Evolutionary conservation across 1,284 basidiomycete species (phyloP), one percentile per base, ranked within the genome.

Genomic region (Baeospora myosura): DNA sequence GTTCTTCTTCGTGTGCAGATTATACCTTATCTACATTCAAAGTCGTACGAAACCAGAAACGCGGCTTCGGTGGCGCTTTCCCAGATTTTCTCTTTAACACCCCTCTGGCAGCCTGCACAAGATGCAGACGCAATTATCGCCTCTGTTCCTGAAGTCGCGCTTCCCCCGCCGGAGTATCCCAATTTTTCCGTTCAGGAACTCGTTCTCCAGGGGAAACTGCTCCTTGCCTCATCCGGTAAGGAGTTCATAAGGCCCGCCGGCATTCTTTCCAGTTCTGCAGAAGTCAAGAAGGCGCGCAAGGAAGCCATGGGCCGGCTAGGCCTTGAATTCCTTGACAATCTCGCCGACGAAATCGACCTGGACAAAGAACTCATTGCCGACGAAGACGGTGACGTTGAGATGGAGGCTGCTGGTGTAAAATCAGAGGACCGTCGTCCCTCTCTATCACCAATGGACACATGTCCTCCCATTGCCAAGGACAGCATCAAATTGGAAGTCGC

Each of bases 141-240:
- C 45, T 38, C 57, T 10, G 62, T 65, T 40, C 10, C 35, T 37
- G 57, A 63, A 11, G 41, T 50, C 5, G 48, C 59, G 18, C 52
- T 66, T 11, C 53, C 66, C 5, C 52, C 65, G 1, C 75, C 83
- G 1, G 75, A 79, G 1, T 85, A 86, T 54, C 76, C 85, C 20
- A 64, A 66, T 49, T 86, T 88, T 54, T 88, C 86, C 10, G 78
- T 93, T 2, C 69, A 74, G 43, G 78, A 85, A 41, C 72, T 93
- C 21, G 74, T 93, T 49, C 64, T 76, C 22, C 81, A 81, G 41
- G 85, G 85, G 20, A 83, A 78, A 29, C 74, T 88, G 11, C 73
- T 94, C 1, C 70, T 94, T 1, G 84, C 89, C 0, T 93, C 89
- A 0, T 89, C 88, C 0, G 90, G 91, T 2, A 90, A 87, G 52